Percentiles rank a stretch among this genome's conserved stretches.
Evolutionary conservation across 2,329 filamentous ascomycete genomes (phyloP).

Genomic region (Ambrosiella xylebori): DNA sequence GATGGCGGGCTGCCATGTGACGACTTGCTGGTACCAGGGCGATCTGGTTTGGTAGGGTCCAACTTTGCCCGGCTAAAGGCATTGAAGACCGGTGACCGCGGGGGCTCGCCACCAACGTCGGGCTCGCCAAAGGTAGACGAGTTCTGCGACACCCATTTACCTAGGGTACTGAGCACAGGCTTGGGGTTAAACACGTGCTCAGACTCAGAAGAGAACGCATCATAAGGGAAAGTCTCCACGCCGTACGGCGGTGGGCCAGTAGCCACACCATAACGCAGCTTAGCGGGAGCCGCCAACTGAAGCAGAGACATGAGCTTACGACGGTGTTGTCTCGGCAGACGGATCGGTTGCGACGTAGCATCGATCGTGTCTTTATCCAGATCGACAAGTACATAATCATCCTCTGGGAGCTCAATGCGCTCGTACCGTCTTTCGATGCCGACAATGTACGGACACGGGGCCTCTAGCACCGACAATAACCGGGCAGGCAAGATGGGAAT

Average conservation of each 20-base stretch:
- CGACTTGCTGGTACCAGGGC: slow-evolving; percentile 59
- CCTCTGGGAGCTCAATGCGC: slow-evolving; percentile 68
- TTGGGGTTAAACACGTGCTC: slow-evolving; percentile 59
- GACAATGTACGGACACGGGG: slow-evolving; percentile 91
- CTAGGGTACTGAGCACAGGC: slow-evolving; percentile 53
- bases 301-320: slow-evolving; percentile 77
- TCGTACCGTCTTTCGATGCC: slow-evolving; percentile 89
- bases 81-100: slow-evolving; percentile 64
- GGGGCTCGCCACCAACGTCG: slow-evolving; percentile 28
- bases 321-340: slow-evolving; percentile 73
- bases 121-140: slow-evolving; percentile 71
- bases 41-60: slow-evolving; percentile 48
- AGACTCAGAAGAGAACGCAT: slow-evolving; percentile 79
- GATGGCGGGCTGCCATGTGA: slow-evolving; percentile 43
- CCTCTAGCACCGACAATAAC: slow-evolving; percentile 77
- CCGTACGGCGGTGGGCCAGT: slow-evolving; percentile 86
- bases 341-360: slow-evolving; percentile 58
- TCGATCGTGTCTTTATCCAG: slow-evolving; percentile 83
- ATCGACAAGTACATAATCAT: slow-evolving; percentile 91
- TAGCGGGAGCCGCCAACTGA: slow-evolving; percentile 79
- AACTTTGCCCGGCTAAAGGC: slow-evolving; percentile 66
- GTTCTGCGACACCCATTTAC: slow-evolving; percentile 76
- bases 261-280: slow-evolving; percentile 68
- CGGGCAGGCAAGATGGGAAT: slow-evolving; percentile 82
- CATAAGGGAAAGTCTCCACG: slow-evolving; percentile 78